Conservation (phyloP, 768 basidiomycete genomes). For the Panaeolus cyanescens region DNA sequence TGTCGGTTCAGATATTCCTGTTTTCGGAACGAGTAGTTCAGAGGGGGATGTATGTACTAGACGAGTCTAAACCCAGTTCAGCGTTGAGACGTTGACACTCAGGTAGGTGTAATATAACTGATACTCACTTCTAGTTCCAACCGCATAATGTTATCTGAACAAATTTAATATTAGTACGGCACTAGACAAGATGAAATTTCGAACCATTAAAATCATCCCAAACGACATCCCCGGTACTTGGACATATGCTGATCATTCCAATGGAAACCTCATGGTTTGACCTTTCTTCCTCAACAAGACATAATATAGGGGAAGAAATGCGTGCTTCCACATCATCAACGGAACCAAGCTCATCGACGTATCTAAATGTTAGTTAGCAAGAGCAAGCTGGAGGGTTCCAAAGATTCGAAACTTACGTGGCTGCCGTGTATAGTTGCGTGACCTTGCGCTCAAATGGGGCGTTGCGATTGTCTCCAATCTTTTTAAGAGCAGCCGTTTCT, state of each 20-base stretch:
- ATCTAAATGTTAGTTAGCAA: slow-evolving; percentile 46
- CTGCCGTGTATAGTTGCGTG: slow-evolving; percentile 80
- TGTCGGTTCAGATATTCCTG: slow-evolving; percentile 65
- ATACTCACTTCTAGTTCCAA: slow-evolving; percentile 79
- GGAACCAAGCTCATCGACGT: slow-evolving; percentile 78
- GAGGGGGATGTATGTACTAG: slow-evolving; percentile 83
- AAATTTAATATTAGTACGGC: slow-evolving; percentile 3
- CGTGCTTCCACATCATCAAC: slow-evolving; percentile 60
- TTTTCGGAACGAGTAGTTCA: slow-evolving; percentile 71
- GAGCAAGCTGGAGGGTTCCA: not conserved
- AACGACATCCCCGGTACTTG: slow-evolving; percentile 89
- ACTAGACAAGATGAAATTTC: slow-evolving; percentile 4
- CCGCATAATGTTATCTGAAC: slow-evolving; percentile 75
- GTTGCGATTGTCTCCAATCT: slow-evolving; percentile 73
- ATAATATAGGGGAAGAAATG: slow-evolving; percentile 65
- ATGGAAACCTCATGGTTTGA: slow-evolving; percentile 44
- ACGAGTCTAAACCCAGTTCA: slow-evolving; percentile 82
- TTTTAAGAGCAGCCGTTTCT: slow-evolving; percentile 90
- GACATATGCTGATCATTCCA: slow-evolving; percentile 77
- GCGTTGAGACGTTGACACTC: too few relatives aligned
- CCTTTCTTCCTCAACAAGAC: slow-evolving; percentile 68
- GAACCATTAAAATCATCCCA: slow-evolving; percentile 91
- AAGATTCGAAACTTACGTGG: slow-evolving; percentile 70
- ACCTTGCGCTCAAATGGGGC: slow-evolving; percentile 74
- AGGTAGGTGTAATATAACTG: not conserved